Evolutionary conservation across 257 asterid genomes (phyloP).

Genomic region (Solanum ossicruentum): DNA sequence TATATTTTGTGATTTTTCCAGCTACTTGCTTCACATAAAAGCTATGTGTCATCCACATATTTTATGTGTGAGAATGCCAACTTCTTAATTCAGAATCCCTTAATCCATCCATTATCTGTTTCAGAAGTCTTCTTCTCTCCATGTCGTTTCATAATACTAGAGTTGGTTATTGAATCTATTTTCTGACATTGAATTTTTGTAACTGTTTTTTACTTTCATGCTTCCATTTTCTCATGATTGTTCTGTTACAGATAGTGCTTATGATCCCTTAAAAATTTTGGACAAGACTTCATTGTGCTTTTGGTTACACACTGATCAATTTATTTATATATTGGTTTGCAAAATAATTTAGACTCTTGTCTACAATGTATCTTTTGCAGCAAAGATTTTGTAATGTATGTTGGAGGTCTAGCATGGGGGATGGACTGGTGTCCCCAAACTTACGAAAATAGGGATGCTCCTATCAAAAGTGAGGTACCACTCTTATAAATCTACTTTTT

Average conservation of each 20-base stretch:
- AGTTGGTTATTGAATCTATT: background rate
- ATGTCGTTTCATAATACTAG: background rate
- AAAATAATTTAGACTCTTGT: background rate
- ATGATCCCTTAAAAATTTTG: background rate
- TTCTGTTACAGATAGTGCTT: background rate
- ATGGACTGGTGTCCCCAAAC: conserved; percentile 91
- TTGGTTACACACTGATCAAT: background rate
- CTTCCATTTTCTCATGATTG: background rate
- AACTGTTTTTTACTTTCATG: background rate
- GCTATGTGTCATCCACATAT: background rate
- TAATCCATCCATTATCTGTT: background rate
- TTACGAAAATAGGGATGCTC: conserved; percentile 20
- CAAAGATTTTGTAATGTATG: conserved; percentile 66
- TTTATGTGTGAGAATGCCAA: background rate
- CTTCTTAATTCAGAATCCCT: background rate
- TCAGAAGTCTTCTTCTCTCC: background rate
- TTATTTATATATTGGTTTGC: background rate
- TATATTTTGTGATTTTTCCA: background rate
- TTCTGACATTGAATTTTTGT: background rate
- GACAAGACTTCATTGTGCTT: background rate
- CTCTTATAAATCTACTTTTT: background rate
- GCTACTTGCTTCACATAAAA: background rate
- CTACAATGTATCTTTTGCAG: conserved; percentile 30
- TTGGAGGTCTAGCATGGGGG: conserved; percentile 89
- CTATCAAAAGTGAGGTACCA: conserved; percentile 53